These are phyloP conservation scores for Kingdonia uniflora DNA, from an alignment of 164 flowering plant species.

Conservation along the genomic window DNA sequence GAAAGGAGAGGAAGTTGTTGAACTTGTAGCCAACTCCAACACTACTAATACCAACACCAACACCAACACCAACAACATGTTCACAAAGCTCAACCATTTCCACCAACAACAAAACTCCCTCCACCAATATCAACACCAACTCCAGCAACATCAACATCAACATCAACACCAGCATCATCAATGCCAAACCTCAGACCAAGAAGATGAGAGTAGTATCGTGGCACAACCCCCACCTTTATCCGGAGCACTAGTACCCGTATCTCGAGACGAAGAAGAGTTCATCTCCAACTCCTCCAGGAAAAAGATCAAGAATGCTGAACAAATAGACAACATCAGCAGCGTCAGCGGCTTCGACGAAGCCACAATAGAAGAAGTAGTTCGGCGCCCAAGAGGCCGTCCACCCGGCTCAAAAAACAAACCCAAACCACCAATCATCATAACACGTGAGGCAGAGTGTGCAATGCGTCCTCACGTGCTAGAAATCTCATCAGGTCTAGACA, in stretches of 20 bases:
- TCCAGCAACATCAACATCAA: conserved; percentile 10
- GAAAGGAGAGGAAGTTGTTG: conserved; percentile 39
- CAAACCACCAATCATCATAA: conserved; percentile 49
- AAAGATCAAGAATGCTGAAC: not conserved
- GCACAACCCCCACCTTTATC: not conserved
- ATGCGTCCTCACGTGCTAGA: conserved; percentile 66
- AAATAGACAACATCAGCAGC: conserved; percentile 2
- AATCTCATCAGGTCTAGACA: conserved; percentile 42
- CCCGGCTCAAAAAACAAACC: conserved; percentile 77
- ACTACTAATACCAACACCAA: not conserved
- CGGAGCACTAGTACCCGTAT: no score
- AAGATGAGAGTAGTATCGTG: conserved; percentile 28
- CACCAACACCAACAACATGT: conserved; percentile 17
- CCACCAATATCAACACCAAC: conserved; percentile 13
- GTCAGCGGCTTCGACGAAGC: conserved; percentile 50
- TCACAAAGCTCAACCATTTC: conserved; percentile 19
- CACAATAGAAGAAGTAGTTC: conserved; percentile 32
- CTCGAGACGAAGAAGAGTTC: not conserved
- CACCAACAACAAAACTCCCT: not conserved
- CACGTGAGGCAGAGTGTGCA: conserved; percentile 40
- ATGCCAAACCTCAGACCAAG: conserved; percentile 20
- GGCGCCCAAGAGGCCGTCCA: conserved; percentile 63
- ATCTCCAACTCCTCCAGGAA: conserved; percentile 3
- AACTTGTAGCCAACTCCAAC: conserved; percentile 2
- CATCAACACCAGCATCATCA: conserved; percentile 6